Base-by-base conservation (phyloP, 495 filamentous ascomycete genomes). In the Thozetella sp. region DNA sequence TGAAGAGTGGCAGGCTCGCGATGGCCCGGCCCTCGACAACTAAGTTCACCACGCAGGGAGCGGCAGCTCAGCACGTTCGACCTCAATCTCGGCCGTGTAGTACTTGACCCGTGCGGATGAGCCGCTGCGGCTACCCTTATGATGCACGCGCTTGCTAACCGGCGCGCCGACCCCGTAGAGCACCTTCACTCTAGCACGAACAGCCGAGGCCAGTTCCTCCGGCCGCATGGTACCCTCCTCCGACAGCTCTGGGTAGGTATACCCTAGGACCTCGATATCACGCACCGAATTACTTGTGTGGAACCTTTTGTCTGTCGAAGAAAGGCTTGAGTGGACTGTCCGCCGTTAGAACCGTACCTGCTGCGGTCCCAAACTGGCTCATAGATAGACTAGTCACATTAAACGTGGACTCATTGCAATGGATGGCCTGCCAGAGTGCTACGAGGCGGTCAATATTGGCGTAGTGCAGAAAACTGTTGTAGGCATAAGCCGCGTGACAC, bases 391-490 rank as follows among this genome's bases (percentile, higher is more conserved):
- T 63, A 4, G 60, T 57, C 2, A 58, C 46, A 0, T 59, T 66
- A 43, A 73, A 69, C 40, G 76, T 58, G 20, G 58, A 55, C 6
- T 60, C 48, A 9, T 67, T 57, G 54, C 68, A 73, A 51, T 78
- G 57, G 25, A 76, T 62, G 0, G 69, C 68, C 46, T 77, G 67
- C 75, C 72, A 82, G 53, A 83, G 65, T 2, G 77, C 76, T 22
- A 77, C 58, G 25, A 82, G 67, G 19, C 79, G 76, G 68, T 83
- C 81, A 45, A 82, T 63, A 55, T 84, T 82, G 57, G 68, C 70
- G 64, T 78, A 73, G 58, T 77, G 68, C 27, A 77, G 68, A 70
- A 78, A 71, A 51, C 74, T 76, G 34, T n/a, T n/a, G n/a, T n/a
- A n/a, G n/a, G n/a, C n/a, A n/a, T n/a, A n/a, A n/a, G n/a, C n/a